These are phyloP conservation scores for Geranium incanum DNA, from an alignment of 441 rosid genomes.

Conservation along the genomic window DNA sequence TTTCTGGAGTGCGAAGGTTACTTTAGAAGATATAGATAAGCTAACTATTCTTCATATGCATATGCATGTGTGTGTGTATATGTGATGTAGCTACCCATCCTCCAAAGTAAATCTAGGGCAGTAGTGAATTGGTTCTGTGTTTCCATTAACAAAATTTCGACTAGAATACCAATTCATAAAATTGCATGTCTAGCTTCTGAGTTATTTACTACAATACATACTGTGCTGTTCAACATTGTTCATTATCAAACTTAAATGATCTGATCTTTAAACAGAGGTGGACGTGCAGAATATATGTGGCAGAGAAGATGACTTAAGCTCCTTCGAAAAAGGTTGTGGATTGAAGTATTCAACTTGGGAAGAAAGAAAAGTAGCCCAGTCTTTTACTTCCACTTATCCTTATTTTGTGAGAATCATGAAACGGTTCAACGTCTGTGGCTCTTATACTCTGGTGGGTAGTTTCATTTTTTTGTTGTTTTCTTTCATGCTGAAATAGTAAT, in stretches of 20 bases:
- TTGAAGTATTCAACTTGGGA: conserved; percentile 33
- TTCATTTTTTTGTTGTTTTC: conserved; percentile 3
- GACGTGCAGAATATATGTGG: conserved; percentile 18
- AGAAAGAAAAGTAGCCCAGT: conserved; percentile 47
- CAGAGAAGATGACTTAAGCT: conserved; percentile 24
- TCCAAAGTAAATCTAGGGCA: neutral
- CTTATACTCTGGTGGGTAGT: conserved; percentile 49
- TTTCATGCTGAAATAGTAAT: neutral
- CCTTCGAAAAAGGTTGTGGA: conserved; percentile 24
- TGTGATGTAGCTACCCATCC: no score
- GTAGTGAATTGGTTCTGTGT: neutral
- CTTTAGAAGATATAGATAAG: neutral
- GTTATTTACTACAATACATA: neutral
- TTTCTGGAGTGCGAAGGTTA: neutral
- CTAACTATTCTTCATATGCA: no score
- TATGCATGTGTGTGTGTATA: no score
- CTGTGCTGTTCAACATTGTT: neutral
- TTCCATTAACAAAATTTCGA: neutral
- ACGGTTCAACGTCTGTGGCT: conserved; percentile 52
- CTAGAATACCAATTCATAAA: neutral
- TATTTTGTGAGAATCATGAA: conserved; percentile 58
- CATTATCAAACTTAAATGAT: neutral
- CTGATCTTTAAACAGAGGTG: conserved; percentile 25
- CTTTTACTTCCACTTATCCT: conserved; percentile 44
- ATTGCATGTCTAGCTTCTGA: neutral